Conservation (phyloP, 2,329 filamentous ascomycete genomes). For the Alternaria triticimaculans region DNA sequence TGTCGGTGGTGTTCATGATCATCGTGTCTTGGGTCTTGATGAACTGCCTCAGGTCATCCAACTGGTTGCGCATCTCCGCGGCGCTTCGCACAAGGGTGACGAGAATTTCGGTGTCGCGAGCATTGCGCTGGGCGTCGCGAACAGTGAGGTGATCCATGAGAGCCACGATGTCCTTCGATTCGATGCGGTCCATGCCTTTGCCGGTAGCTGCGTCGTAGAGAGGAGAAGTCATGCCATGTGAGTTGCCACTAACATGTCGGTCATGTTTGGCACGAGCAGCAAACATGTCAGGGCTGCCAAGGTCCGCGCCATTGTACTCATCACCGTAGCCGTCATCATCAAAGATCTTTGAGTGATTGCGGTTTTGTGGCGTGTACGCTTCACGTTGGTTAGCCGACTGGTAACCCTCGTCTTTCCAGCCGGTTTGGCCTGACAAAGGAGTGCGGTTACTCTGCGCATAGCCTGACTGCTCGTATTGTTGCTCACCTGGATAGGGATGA, state of each 20-base stretch:
- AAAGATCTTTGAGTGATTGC: constrained; percentile 55
- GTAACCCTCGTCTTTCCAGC: constrained; percentile 81
- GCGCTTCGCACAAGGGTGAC: constrained; percentile 92
- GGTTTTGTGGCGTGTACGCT: constrained; percentile 53
- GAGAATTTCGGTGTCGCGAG: constrained; percentile 93
- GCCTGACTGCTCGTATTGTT: constrained; percentile 40
- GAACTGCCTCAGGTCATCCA: constrained; percentile 92
- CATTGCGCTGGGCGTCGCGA: constrained; percentile 93
- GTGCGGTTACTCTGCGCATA: constrained; percentile 42
- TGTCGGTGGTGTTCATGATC: constrained; percentile 85
- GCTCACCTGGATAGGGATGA: constrained; percentile 41
- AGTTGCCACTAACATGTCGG: constrained; percentile 84
- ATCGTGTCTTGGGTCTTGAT: constrained; percentile 89
- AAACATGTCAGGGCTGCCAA: constrained; percentile 54
- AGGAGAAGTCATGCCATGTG: constrained; percentile 87
- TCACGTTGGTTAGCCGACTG: constrained; percentile 75
- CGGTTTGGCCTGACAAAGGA: constrained; percentile 60
- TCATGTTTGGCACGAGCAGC: constrained; percentile 55
- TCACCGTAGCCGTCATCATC: constrained; percentile 64
- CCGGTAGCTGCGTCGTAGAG: constrained; percentile 91
- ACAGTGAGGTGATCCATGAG: constrained; percentile 99
- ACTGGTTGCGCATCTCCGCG: constrained; percentile 95
- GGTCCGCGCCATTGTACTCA: constrained; percentile 56
- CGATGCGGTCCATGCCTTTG: constrained; percentile 85
- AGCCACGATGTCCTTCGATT: constrained; percentile 95